phyloP scores from a whole-genome alignment of 306 rosid species.

The Lupinus albus region DNA sequence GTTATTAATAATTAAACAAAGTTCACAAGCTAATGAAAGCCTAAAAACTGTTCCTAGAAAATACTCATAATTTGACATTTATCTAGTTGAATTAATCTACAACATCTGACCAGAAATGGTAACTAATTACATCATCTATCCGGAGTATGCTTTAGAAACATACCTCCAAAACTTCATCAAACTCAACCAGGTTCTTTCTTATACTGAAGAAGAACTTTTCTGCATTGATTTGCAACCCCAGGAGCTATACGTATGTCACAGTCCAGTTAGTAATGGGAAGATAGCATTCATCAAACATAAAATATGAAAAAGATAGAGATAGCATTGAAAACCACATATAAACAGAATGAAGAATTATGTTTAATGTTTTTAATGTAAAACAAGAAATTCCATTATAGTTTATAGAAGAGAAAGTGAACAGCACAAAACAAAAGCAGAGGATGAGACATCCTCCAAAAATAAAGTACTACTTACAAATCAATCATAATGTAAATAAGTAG shows the following conservation, averaged over 20 bases:
- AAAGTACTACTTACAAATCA: constrained; percentile 10
- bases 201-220: constrained; percentile 87
- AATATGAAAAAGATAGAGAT: constrained; percentile 11
- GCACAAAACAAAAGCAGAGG: constrained; percentile 33
- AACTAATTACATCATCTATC: constrained; percentile 27
- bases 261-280: constrained; percentile 42
- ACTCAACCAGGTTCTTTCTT: constrained; percentile 91
- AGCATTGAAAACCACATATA: neutral
- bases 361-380: constrained; percentile 22
- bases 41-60: constrained; percentile 20
- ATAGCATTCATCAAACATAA: constrained; percentile 30
- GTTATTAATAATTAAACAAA: constrained; percentile 16
- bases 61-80: constrained; percentile 16
- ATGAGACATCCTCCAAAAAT: constrained; percentile 20
- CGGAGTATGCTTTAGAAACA: constrained; percentile 29
- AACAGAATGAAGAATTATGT: constrained; percentile 11
- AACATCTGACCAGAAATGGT: constrained; percentile 29
- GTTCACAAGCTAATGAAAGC: neutral
- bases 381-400: constrained; percentile 6
- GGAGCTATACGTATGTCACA: constrained; percentile 54
- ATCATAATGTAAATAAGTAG: constrained; percentile 38
- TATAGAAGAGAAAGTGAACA: constrained; percentile 16
- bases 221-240: constrained; percentile 89
- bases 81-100: constrained; percentile 24
- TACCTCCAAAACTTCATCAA: constrained; percentile 99